phyloP scores from a whole-genome alignment of 1,284 basidiomycete species.

The Cryptococcus wingfieldii region DNA sequence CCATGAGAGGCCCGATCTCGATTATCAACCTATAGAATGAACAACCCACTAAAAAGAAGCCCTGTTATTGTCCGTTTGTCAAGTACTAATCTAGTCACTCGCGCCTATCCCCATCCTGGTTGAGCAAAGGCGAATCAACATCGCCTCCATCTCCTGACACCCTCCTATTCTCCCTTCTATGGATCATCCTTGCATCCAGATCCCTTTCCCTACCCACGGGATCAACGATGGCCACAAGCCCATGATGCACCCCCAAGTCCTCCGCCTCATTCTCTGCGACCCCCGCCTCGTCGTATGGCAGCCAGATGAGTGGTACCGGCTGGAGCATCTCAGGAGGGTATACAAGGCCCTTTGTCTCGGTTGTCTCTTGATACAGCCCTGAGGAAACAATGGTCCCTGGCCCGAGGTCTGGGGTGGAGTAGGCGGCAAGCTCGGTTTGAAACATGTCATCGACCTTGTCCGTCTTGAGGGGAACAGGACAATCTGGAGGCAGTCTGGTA shows the following conservation, averaged over 20 bases:
- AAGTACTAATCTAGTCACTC: no score
- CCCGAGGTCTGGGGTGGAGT: constrained; percentile 13
- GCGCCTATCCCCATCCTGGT: no score
- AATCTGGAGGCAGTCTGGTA: constrained; percentile 18
- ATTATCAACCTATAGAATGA: no score
- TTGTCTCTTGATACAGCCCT: neutral
- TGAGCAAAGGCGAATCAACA: no score
- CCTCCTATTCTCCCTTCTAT: neutral
- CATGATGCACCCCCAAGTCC: constrained; percentile 25
- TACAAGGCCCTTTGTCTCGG: constrained; percentile 54
- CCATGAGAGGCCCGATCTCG: no score
- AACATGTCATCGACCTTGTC: constrained; percentile 71
- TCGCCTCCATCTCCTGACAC: no score
- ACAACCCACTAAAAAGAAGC: no score
- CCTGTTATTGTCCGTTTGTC: no score
- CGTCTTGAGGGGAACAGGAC: constrained; percentile 51
- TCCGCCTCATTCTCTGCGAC: constrained; percentile 50
- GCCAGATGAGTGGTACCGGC: constrained; percentile 70
- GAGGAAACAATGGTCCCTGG: neutral
- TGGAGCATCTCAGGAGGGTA: constrained; percentile 75
- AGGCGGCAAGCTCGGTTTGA: constrained; percentile 60
- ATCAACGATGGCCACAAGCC: constrained; percentile 28
- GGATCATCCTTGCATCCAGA: neutral
- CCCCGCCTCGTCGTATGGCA: constrained; percentile 67
- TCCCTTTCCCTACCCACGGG: constrained; percentile 2